Evolutionary conservation across 805 yeast genomes (phyloP), one percentile per base, ranked within the genome.

Genomic region (Zygoascus flipseniorum): DNA sequence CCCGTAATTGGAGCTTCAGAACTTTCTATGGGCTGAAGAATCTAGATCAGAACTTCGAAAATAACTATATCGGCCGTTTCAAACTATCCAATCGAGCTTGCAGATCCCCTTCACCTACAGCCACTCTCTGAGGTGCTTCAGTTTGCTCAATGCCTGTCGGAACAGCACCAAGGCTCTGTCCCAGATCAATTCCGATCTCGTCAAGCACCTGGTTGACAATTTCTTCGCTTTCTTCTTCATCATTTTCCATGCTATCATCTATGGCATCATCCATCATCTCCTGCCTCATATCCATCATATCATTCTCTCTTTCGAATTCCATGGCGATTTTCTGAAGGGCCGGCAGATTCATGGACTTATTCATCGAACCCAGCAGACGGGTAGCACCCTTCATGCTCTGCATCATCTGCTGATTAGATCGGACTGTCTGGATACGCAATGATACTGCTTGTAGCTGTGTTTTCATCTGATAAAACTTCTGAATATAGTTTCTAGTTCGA

Each of bases 181-280:
- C 71, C 65, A 93, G 71, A 65, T 88, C 96, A 42, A 95, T 85
- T 56, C 98, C 99, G 65, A 93, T 89, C 68, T 93, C 99, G 66
- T 93, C 99, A 64, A 93, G 74, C 0, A 95, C 97, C 68, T 85
- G 88, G 64, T 83, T 81, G 49, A 95, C 93, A 50, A 90, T 85
- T 2, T 86, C 85, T 67, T 90, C 96, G 26, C 66, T 69, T 28
- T 66, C 70, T 59, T 83, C 86, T 54, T 87, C 81, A 62, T 88
- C 97, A 63, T 84, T 89, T 52, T 85, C 96, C 93, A 93, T 89
- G 18, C 93, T 86, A 67, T 92, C 97, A 66, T 93, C 99, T 62
- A 93, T 85, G 18, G 97, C 95, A 66, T 93, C 99, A 66, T 93
- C 99, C 86, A 93, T 93, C 81, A 95, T 88, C 68, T 95, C 99